Evolutionary conservation across 1,139 yeast species (phyloP).

Genomic region (Magnusiomyces fungicola): DNA sequence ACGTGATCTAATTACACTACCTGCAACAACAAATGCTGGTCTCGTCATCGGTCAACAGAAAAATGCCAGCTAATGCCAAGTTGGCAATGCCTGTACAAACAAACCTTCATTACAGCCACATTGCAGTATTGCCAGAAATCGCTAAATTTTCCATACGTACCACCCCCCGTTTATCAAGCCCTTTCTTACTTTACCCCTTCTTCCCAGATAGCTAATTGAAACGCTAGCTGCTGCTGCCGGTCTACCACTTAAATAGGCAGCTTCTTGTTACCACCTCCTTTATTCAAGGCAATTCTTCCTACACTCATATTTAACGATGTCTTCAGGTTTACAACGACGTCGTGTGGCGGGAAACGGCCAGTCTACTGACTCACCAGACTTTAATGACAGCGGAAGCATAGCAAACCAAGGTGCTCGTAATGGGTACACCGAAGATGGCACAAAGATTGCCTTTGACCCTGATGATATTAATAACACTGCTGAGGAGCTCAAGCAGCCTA

Average conservation of each 20-base stretch:
- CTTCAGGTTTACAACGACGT: slow-evolving; percentile 43
- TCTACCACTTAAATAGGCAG: not conserved
- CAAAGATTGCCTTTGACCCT: slow-evolving; percentile 79
- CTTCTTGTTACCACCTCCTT: not conserved
- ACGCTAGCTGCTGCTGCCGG: not conserved
- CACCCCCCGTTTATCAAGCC: no score
- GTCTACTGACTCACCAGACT: slow-evolving; percentile 5
- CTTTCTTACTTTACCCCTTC: no score
- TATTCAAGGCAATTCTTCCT: not conserved
- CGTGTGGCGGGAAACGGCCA: slow-evolving; percentile 32
- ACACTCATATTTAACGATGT: slow-evolving; percentile 19
- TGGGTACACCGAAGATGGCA: slow-evolving; percentile 32
- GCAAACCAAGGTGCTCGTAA: slow-evolving; percentile 5
- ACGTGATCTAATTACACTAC: no score
- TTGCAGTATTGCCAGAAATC: no score
- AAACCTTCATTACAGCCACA: no score
- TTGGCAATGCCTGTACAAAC: no score
- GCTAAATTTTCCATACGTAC: no score
- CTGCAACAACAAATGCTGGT: no score
- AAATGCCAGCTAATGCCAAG: no score
- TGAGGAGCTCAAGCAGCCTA: slow-evolving; percentile 51
- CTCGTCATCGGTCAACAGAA: no score
- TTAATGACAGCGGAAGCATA: not conserved
- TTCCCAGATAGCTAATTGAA: not conserved
- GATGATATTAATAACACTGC: slow-evolving; percentile 48